Evolutionary conservation across 805 yeast genomes (phyloP), one percentile per base, ranked within the genome.

Genomic region (Yarrowia osloensis): DNA sequence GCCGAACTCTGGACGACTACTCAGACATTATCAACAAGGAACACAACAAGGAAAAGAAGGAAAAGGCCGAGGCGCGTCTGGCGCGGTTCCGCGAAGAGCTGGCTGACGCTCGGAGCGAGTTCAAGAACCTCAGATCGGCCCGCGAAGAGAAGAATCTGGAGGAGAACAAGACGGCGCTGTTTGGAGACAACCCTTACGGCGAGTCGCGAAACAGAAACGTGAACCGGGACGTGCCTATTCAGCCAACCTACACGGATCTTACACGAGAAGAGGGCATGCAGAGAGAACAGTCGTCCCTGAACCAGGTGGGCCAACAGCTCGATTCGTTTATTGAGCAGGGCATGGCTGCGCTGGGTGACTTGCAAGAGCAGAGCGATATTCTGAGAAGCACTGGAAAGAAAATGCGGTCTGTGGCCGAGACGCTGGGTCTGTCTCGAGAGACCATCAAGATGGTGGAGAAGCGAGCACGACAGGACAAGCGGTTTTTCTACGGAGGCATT

Each of bases 311-410:
- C 47, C 86, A 86, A 66, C 97, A 91, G 74, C 79, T 95, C 69
- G 99, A 95, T 75, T 91, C 90, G 70, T 91, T 95, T 47, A 76
- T 95, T 49, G 98, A 90, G 73, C 89, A 91, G 88, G 98, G 98
- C 1, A 85, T 89, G 69, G 83, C 84, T 59, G 91, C 97, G 1
- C 85, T 91, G 70, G 96, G 90, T 62, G 97, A 93, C 74, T 80
- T 95, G 24, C 88, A 89, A 21, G 92, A 88, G 55, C 98, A 95
- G 75, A 90, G 91, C 76, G 88, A 88, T 72, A 82, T 88, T 31
- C 81, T 94, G 67, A 79, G 82, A 67, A 80, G 81, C 68, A 81
- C 94, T 33, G 91, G 88, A 70, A 77, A 81, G 49, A 85, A 82
- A 70, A 81, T 95, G 79, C 85, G 87, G 54, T 83, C 86, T 63